Evolutionary conservation across 2,329 filamentous ascomycete species (phyloP), one percentile per base, ranked within the genome.

Genomic region (Trichoderma gracile): DNA sequence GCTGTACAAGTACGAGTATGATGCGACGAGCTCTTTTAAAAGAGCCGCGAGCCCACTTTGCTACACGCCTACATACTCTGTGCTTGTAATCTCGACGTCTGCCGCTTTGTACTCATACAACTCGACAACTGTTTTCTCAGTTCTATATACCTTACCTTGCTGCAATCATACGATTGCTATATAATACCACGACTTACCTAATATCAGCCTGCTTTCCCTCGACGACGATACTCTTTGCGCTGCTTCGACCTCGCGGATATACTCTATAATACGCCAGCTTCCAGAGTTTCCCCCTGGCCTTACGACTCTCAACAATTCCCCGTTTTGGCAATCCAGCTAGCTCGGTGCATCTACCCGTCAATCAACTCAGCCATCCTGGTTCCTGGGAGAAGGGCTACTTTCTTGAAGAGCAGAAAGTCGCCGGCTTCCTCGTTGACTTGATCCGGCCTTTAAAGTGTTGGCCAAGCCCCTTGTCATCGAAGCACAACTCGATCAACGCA

Each of bases 241-340:
- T 30, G 30, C 27, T 42, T 38, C 3, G n/a, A 33, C 30, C 58
- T 52, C 45, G 14, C 19, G 9, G 30, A 9, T 9, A 30, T 30
- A 30, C 6, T 30, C 30, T 8, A 30, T 30, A 30, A 30, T 30
- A 30, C 30, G 30, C 30, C 8, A 9, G 30, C 19, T 54, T 42
- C 30, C 30, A 38, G 45, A 30, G n/a, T 45, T 21, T 25, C 25
- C 47, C 0, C 8, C 25, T 19, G 2, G 30, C n/a, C 30, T 10
- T 7, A 46, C 60, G 50, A 40, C 69, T 74, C 73, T 74, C 73
- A 75, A 70, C 71, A 73, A 77, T 77, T 77, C 72, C 76, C 75
- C 71, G 71, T 76, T 77, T 72, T 72, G 77, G 77, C 69, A 67
- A 72, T 71, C 75, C n/a, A 71, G 71, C 75, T 61, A 53, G 58